phyloP scores from a whole-genome alignment of 129 eudicot genomes.

The Rutidosis leptorrhynchoides region DNA sequence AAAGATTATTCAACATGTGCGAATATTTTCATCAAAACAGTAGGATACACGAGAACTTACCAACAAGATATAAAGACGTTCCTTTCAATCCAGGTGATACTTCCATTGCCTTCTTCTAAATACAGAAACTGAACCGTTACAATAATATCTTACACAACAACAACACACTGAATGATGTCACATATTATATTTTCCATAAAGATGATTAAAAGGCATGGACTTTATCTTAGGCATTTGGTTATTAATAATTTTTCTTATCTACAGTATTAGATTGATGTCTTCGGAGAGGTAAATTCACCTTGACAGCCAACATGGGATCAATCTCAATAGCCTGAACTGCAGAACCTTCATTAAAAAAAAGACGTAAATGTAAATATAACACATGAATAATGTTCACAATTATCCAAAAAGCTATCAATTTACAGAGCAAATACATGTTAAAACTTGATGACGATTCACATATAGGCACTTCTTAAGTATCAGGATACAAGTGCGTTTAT shows the following conservation, averaged over 20 bases:
- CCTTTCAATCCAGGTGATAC: slow-evolving; percentile 73
- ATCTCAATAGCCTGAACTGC: slow-evolving; percentile 34
- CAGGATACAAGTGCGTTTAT: neutral
- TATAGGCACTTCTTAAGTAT: neutral
- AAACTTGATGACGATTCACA: neutral
- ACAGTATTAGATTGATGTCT: neutral
- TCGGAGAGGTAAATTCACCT: slow-evolving; percentile 42
- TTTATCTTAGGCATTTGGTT: neutral
- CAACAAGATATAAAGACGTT: slow-evolving; percentile 79
- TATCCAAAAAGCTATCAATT: neutral
- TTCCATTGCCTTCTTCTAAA: slow-evolving; percentile 78
- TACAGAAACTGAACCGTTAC: slow-evolving; percentile 39
- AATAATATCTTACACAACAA: slow-evolving; percentile 26
- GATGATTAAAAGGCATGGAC: slow-evolving; percentile 9
- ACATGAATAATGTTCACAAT: slow-evolving; percentile 2
- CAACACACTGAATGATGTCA: slow-evolving; percentile 14
- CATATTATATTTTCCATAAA: slow-evolving; percentile 11
- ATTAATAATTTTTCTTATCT: neutral
- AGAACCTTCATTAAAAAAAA: slow-evolving; percentile 33
- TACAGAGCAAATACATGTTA: neutral
- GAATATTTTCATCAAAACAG: neutral
- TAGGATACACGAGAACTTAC: slow-evolving; percentile 41
- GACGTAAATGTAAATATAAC: slow-evolving; percentile 7
- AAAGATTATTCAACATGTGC: neutral
- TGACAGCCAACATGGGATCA: slow-evolving; percentile 42